Evolutionary conservation across 2,329 filamentous ascomycete genomes (phyloP), one percentile per base, ranked within the genome.

Genomic region (Penicillium sp.): DNA sequence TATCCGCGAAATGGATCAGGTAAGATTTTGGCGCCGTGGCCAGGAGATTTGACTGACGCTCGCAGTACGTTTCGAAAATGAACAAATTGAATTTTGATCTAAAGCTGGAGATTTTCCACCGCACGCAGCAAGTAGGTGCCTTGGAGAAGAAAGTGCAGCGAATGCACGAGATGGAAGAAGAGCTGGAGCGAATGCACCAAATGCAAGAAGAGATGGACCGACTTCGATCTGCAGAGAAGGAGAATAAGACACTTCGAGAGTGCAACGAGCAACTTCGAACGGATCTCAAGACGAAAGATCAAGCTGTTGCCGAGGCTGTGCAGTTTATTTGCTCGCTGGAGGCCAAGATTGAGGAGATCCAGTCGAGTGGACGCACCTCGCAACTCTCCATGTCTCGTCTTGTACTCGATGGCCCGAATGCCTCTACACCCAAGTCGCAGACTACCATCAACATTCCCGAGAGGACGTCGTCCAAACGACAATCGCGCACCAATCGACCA

Each of bases 11-110:
- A 67, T 65, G 59, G 62, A 67, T 39, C 56, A 67, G 48, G 65
- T 66, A 39, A 13, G 17, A 6, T 17, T n/a, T 7, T 15, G 16
- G 12, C 30, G 11, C 9, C 6, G 14, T 18, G 11, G 10, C 5
- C 6, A 26, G 33, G 13, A 30, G 22, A 30, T 31, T 18, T 28
- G 31, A 30, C 41, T 59, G 33, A 60, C 47, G 4, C 29, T 10
- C 22, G 13, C 39, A 68, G 65, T 67, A 68, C 42, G 58, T 68
- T 29, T 67, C 64, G 1, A 67, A 66, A 44, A 58, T 67, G 34
- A 68, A 62, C 34, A 68, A 67, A 40, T 52, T 65, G 14, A 68
- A 67, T 18, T 68, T 68, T 37, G 65, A 68, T 43, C 39, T 68
- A 40, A 68, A 68, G 47, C 54, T 68, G 10, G 64, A 67, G 25